phyloP scores from a whole-genome alignment of 352 stramenopile species.

The Pythium dissimile region DNA sequence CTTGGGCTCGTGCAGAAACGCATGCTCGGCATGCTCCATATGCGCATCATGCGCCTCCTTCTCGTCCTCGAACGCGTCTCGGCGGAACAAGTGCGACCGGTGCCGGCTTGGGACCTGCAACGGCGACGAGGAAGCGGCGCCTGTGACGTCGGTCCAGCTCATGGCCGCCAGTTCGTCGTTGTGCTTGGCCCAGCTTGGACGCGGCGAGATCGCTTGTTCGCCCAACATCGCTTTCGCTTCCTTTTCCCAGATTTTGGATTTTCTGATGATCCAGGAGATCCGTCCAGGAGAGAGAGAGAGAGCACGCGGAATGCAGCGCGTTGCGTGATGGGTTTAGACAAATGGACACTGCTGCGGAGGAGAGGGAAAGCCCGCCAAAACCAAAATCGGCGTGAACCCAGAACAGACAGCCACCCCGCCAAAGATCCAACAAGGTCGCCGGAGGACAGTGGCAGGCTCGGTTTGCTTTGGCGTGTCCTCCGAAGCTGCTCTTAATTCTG shows the following conservation, averaged over 20 bases:
- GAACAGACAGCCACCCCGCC: neutral
- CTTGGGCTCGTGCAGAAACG: conserved; percentile 4
- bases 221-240: neutral
- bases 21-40: neutral
- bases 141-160: conserved; percentile 25
- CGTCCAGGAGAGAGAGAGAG: neutral
- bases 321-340: conserved; percentile 7
- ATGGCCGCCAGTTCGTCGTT: conserved; percentile 20
- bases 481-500: conserved; percentile 29
- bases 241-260: conserved; percentile 28
- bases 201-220: conserved; percentile 4
- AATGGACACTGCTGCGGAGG: conserved; percentile 9
- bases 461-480: neutral
- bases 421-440: neutral
- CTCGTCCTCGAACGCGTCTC: neutral
- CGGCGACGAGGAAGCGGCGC: neutral
- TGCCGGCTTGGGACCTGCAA: conserved; percentile 8
- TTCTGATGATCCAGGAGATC: neutral
- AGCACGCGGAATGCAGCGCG: conserved; percentile 1
- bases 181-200: conserved; percentile 5
- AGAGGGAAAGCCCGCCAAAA: neutral
- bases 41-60: neutral
- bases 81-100: conserved; percentile 1
- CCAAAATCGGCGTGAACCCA: conserved; percentile 1
- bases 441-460: conserved; percentile 2